Base-by-base conservation (phyloP, 495 filamentous ascomycete species). In the Echria macrotheca region DNA sequence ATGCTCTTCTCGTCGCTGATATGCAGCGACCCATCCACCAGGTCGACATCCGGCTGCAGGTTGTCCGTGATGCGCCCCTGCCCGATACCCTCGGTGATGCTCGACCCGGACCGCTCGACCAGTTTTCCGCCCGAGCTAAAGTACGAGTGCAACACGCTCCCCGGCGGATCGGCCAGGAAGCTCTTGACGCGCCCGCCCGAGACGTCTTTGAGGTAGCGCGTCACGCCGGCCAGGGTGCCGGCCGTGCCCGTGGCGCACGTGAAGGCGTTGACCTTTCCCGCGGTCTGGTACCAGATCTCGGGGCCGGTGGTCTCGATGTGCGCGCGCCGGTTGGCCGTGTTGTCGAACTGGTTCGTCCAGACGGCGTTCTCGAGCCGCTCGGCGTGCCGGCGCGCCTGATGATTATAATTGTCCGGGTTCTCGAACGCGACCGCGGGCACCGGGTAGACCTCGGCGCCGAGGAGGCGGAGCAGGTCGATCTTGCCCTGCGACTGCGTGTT, bases 291-390 rank as follows among this genome's bases (percentile, higher is more conserved):
- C 93, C 93, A 98, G 62, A 98, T 90, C 66, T 98, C 93, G 1
- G 93, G 93, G 0, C 93, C 93, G 1, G 93, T 98, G 0, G 91
- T 97, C 71, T 96, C 93, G 58, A 98, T 83, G 61, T 98, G 93
- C 21, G 91, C 91, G 63, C 85, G 82, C 23, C 94, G 80, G 67
- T 98, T 98, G 44, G 94, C 93, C 25, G 73, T 79, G 71, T 98
- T 98, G 63, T 98, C 93, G 72, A 98, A 98, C 66, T 98, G 93
- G 70, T 98, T 93, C 22, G 93, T 98, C 93, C 93, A 98, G 2
- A 96, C 90, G 5, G 93, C 90, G 68, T 96, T 96, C 2, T 86
- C 83, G 37, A 89, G 65, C 0, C 73, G 67, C 69, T 94, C 89
- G 28, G 93, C 93, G 67, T 96, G 90, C 10, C 93, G 75, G 36